Percentiles rank a stretch among this genome's conserved stretches.
Conservation (phyloP, 176 grass and related monocot genomes). For the Eleusine coracana region DNA sequence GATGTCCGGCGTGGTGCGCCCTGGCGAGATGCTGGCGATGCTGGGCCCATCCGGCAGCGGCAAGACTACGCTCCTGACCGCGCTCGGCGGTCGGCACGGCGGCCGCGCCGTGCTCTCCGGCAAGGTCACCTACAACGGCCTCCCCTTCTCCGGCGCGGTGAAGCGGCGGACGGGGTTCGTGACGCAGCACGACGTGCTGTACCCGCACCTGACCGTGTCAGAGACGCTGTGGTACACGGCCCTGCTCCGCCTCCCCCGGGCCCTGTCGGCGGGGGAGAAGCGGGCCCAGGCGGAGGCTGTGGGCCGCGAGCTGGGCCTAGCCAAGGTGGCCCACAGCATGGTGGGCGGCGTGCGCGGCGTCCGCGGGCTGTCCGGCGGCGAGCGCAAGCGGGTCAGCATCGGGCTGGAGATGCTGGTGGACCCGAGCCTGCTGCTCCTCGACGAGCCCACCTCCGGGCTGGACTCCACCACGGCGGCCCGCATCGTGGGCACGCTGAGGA, state of each 20-base stretch:
- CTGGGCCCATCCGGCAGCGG: slow-evolving; percentile 95
- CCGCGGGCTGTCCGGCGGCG: slow-evolving; percentile 85
- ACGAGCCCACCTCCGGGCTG: slow-evolving; percentile 92
- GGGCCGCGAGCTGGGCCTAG: slow-evolving; percentile 71
- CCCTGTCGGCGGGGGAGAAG: slow-evolving; percentile 59
- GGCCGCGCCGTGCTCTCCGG: slow-evolving; percentile 57
- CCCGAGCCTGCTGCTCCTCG: slow-evolving; percentile 87
- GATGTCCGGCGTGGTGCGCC: slow-evolving; percentile 78
- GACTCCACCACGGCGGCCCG: slow-evolving; percentile 85
- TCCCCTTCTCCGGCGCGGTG: slow-evolving; percentile 70
- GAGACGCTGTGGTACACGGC: slow-evolving; percentile 98
- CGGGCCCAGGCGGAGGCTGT: slow-evolving; percentile 68
- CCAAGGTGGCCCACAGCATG: slow-evolving; percentile 70
- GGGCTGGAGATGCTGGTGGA: slow-evolving; percentile 93
- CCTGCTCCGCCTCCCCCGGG: slow-evolving; percentile 69
- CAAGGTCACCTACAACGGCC: slow-evolving; percentile 89
- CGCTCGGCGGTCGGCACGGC: slow-evolving; percentile 65
- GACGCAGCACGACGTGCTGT: slow-evolving; percentile 90
- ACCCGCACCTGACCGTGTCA: slow-evolving; percentile 84
- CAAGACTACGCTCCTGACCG: slow-evolving; percentile 95
- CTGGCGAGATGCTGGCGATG: slow-evolving; percentile 98
- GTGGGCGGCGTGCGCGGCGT: slow-evolving; percentile 88
- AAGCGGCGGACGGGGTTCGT: slow-evolving; percentile 89
- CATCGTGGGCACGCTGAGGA: slow-evolving; percentile 66
- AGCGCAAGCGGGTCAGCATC: slow-evolving; percentile 94